Evolutionary conservation across 345 rosid species (phyloP), one percentile per base, ranked within the genome.

Genomic region (Gossypium anomalum): DNA sequence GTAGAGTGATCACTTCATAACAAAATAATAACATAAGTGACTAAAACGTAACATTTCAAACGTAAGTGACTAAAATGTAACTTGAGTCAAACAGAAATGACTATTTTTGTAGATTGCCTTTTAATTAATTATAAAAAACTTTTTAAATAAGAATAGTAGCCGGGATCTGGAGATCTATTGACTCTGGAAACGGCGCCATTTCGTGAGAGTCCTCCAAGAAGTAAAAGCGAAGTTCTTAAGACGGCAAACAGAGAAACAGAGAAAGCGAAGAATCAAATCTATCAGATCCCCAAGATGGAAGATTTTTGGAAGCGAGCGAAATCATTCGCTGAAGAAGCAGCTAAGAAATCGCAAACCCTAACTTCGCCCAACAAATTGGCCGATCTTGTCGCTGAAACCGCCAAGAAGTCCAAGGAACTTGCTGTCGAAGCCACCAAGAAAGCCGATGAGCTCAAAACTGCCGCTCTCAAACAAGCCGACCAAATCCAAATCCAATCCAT

Each of bases 381-480:
- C 64, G 97, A 92, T 80, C 89, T 94, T 55, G 90, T 94, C 47
- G 83, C 95, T 49, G 97, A 90, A 68, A 94, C 98, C 25, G 88
- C 98, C 11, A 92, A 89, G 81, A 94, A 86, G 78, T 94, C 98
- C 38, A 91, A 92, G 68, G 97, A 92, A 51, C 84, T 94, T 64
- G 95, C 98, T 19, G 71, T 87, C n/a, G 98, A 94, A 76, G 98
- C 98, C 22, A 89, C 98, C 61, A 92, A 89, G 87, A 92, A 85
- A 67, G 93, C 90, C 68, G 91, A 89, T 72, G 82, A 86, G 81
- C 71, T 93, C 71, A 92, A 87, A 77, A 73, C 78, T 78, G 94
- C 89, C 44, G 97, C 97, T 41, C 78, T 92, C 71, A 87, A 88
- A 55, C 98, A 94, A 68, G 98, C 97, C 66, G 97, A 94, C 81